Base-by-base conservation (phyloP, 768 basidiomycete species). In the Auriscalpium vulgare region DNA sequence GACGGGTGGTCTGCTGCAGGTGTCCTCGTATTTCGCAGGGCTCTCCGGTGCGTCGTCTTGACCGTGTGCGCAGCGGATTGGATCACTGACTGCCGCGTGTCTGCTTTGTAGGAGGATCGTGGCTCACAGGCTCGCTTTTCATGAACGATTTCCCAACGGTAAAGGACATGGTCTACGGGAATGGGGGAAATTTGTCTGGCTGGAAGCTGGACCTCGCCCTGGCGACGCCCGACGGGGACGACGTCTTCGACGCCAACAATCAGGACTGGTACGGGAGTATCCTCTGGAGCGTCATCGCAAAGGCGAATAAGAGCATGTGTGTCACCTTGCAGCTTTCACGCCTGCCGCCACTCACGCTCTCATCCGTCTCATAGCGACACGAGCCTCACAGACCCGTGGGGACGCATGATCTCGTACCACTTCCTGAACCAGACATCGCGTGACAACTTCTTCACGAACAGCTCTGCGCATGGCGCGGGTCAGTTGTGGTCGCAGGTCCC, bases 1-100 rank as follows among this genome's bases (percentile, higher is more conserved):
- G 8, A 83, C 84, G 0, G 86, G 86, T 4, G 86, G 85, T 1
- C 72, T 89, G 14, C 69, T 87, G 47, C 87, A 88, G 64, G 82
- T 85, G 21, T 69, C 82, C 7, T 83, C 81, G 3, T 91, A 90
- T 69, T 71, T 87, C 44, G 69, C 82, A 10, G 86, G 81, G 1
- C 73, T 88, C 8, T 85, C 84, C 56, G 84, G 84, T 83, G 56
- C 47, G 72, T 65, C 19, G 35, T 17, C 1, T 10, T 37, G 10
- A 14, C 1, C 14, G 14, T n/a, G 36, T 37, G 14, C 37, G 34
- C 21, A 5, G 35, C 50, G 29, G 29, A 29, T 29, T 29, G 4
- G 4, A 4, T 29, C 40, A 43, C 17, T 17, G 37, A 47, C 8
- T 11, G 8, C 14, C n/a, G 14, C 38, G 47, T 17, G 37, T 37